Evolutionary conservation across 1,284 basidiomycete genomes (phyloP), one percentile per base, ranked within the genome.

Genomic region (Salmacisia buchloeana): DNA sequence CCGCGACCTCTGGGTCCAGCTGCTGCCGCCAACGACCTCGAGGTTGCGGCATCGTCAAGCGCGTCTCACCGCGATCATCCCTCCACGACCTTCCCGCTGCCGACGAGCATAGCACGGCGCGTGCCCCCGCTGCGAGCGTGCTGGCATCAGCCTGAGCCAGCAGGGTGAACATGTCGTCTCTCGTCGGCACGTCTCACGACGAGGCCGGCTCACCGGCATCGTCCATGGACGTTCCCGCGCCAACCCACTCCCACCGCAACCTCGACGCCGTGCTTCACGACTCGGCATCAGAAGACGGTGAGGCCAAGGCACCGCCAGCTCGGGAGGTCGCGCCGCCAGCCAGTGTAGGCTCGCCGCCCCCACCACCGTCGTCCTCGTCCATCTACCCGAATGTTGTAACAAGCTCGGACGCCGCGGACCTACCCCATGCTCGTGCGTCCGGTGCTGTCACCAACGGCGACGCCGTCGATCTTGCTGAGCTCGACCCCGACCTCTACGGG

Each of bases 401-500:
- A 5, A 43, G 39, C 39, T 43, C 39, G 18, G 15, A 43, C 18
- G 15, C 39, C 18, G 23, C 18, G 18, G 5, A 5, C 39, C 4
- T 15, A 21, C 39, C 18, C 39, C 15, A 21, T 43, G 39, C 39
- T 43, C 23, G 39, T n/a, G 5, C 39, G 18, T n/a, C 18, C 39
- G 23, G 39, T 21, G 18, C 39, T 43, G 15, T 15, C 18, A 43
- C n/a, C n/a, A n/a, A n/a, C n/a, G n/a, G n/a, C n/a, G n/a, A n/a
- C n/a, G n/a, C 36, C 1, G 41, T 58, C 35, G 25, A 58, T 36
- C 10, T 38, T 3, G 71, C 75, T 10, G 74, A 77, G 34, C 69
- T 64, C 33, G 72, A 79, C 62, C 76, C 74, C 27, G 76, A 74
- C 62, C 73, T 81, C 23, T 81, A 80, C 66, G 81, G 80, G 10